Percentiles rank a stretch among this genome's conserved stretches.
phyloP scores from a whole-genome alignment of 2,329 filamentous ascomycete species.

The Phaeosphaeria sp. region DNA sequence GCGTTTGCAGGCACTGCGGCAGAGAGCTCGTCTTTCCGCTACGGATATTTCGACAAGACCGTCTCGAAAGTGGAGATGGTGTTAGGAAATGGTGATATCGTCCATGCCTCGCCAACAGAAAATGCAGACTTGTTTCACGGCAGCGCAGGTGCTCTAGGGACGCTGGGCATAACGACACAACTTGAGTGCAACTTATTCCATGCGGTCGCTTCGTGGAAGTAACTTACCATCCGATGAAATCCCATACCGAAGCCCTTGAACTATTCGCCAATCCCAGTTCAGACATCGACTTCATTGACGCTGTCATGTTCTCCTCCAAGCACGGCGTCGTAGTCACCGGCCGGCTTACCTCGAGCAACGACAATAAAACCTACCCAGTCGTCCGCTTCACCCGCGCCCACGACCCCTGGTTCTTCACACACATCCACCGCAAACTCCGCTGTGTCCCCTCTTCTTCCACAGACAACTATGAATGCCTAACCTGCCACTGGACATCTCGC shows the following conservation, averaged over 20 bases:
- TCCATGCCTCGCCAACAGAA: conserved; percentile 53
- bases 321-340: conserved; percentile 15
- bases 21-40: conserved; percentile 67
- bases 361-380: not conserved
- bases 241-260: conserved; percentile 45
- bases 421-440: conserved; percentile 48
- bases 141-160: conserved; percentile 63
- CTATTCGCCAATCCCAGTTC: not conserved
- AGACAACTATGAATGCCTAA: conserved; percentile 4
- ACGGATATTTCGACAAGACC: conserved; percentile 69
- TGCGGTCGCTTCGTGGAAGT: conserved; percentile 63
- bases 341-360: not conserved
- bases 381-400: conserved; percentile 10
- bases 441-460: not conserved
- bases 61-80: conserved; percentile 68
- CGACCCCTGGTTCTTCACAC: conserved; percentile 76
- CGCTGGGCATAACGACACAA: conserved; percentile 63
- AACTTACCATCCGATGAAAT: conserved; percentile 62
- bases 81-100: conserved; percentile 60
- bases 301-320: conserved; percentile 13
- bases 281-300: conserved; percentile 15
- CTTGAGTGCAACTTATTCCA: conserved; percentile 59
- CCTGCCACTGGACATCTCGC: conserved; percentile 8
- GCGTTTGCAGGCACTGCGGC: conserved; percentile 68
- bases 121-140: conserved; percentile 62